Percentiles rank a stretch among this genome's conserved stretches.
phyloP scores from a whole-genome alignment of 78 protist species.

The Anaeramoeba flamelloides region DNA sequence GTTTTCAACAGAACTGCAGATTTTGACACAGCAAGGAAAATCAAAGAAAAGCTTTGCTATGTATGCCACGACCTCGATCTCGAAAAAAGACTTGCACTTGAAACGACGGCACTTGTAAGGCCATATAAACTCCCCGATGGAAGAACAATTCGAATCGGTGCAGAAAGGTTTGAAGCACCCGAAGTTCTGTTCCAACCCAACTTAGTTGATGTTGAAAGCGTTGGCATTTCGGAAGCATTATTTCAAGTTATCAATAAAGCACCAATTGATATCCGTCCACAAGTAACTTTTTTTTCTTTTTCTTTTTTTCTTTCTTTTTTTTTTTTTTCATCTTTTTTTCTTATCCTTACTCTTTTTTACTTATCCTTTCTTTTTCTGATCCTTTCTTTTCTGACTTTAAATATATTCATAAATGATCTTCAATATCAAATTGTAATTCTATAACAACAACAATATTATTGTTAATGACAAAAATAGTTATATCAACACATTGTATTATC shows the following conservation, averaged over 20 bases:
- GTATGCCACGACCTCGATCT: conserved; percentile 69
- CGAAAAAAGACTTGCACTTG: conserved; percentile 70
- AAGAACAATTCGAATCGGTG: conserved; percentile 47
- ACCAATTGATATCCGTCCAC: too few species aligned
- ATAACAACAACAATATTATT: neutral
- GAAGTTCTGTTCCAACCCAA: neutral
- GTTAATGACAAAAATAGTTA: conserved; percentile 27
- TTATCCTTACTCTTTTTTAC: too few species aligned
- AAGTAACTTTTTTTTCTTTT: too few species aligned
- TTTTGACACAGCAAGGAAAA: conserved; percentile 87
- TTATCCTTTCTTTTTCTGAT: too few species aligned
- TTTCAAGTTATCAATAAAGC: too few species aligned
- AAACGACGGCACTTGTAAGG: too few species aligned
- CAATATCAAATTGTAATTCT: conserved; percentile 68
- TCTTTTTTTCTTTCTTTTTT: too few species aligned
- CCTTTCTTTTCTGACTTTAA: too few species aligned
- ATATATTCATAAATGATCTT: conserved; percentile 69
- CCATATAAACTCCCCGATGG: conserved; percentile 93
- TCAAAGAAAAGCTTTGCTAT: conserved; percentile 93
- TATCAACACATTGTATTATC: conserved; percentile 91
- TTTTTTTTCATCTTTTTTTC: too few species aligned
- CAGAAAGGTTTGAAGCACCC: neutral
- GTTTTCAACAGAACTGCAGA: conserved; percentile 90
- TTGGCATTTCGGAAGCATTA: neutral
- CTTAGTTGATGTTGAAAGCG: neutral